Evolutionary conservation across 768 basidiomycete species (phyloP).

Genomic region (Agaricus subrufescens): DNA sequence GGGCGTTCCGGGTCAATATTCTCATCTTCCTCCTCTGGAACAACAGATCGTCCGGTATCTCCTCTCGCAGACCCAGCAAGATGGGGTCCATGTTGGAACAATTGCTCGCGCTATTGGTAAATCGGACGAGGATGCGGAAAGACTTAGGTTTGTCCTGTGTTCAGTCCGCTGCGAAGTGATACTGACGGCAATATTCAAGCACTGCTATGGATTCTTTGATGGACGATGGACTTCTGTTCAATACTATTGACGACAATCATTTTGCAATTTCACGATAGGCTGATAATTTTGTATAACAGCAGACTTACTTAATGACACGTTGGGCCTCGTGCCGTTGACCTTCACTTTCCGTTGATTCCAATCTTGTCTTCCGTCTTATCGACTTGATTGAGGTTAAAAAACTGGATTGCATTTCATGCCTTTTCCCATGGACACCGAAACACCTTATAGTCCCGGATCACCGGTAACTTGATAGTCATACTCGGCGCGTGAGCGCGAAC

Average conservation of each 20-base stretch:
- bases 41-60: conserved; percentile 67
- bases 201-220: conserved; percentile 72
- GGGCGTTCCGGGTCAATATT: conserved; percentile 38
- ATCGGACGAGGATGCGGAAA: conserved; percentile 38
- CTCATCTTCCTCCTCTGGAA: conserved; percentile 55
- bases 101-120: conserved; percentile 63
- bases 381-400: background rate
- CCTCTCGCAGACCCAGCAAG: conserved; percentile 37
- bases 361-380: background rate
- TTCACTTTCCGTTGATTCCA: too few species aligned
- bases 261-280: conserved; percentile 47
- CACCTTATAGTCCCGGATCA: background rate
- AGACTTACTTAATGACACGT: conserved; percentile 2
- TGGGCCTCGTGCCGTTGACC: background rate
- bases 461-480: background rate
- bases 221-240: conserved; percentile 76
- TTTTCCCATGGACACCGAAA: background rate
- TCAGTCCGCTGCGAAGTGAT: background rate
- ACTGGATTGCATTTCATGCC: background rate
- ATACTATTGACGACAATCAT: conserved; percentile 80
- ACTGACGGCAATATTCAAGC: conserved; percentile 28
- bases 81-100: conserved; percentile 71
- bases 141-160: conserved; percentile 51
- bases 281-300: background rate
- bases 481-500: background rate